Evolutionary conservation across 192 early-diverging fungal species (phyloP).

Genomic region (Coemansia sp.): DNA sequence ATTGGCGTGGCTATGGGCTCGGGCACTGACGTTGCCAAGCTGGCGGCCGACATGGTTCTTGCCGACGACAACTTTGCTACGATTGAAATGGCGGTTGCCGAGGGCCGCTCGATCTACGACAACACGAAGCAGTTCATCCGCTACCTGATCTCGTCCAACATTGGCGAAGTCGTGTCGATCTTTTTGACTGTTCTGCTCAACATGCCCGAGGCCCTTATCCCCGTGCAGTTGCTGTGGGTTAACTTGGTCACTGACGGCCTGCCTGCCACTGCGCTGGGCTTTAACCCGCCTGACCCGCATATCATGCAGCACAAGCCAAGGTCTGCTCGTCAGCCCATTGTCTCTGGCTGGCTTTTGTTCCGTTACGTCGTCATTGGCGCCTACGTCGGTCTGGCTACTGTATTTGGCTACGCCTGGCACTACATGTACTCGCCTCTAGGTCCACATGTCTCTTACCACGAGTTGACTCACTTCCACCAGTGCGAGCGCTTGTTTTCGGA

Average conservation of each 20-base stretch:
- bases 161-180: constrained; percentile 98
- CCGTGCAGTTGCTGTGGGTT: constrained; percentile 98
- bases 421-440: constrained; percentile 92
- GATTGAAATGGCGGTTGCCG: constrained; percentile 95
- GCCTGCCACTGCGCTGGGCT: constrained; percentile 96
- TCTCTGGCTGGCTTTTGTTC: constrained; percentile 93
- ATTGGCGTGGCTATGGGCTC: constrained; percentile 99
- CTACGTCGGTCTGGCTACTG: constrained; percentile 92
- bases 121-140: constrained; percentile 99
- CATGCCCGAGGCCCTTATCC: constrained; percentile 97
- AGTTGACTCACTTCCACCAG: constrained; percentile 94
- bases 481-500: constrained; percentile 87
- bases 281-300: constrained; percentile 95
- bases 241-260: constrained; percentile 98
- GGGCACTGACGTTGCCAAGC: constrained; percentile 98
- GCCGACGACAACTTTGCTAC: constrained; percentile 99
- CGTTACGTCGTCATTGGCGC: constrained; percentile 91
- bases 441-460: constrained; percentile 85
- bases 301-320: constrained; percentile 95
- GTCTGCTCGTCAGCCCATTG: constrained; percentile 83
- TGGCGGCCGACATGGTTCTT: constrained; percentile 97
- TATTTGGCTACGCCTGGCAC: constrained; percentile 99
- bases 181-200: constrained; percentile 96
- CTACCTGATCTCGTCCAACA: constrained; percentile 97
- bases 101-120: constrained; percentile 97